Conservation (phyloP, 129 eudicot species). For the Deinandra increscens region DNA sequence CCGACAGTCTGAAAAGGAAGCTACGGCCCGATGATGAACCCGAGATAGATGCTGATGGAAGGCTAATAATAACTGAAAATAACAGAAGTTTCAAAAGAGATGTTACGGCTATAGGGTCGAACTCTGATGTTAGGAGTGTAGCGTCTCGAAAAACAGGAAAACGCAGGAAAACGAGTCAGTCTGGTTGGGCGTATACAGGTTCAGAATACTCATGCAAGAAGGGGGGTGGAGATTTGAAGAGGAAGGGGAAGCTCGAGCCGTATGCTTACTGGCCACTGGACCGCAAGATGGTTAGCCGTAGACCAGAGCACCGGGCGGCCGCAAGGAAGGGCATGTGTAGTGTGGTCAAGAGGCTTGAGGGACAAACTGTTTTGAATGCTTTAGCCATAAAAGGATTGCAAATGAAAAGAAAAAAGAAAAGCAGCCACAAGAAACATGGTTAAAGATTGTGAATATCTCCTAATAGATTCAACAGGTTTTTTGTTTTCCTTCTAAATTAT, state of each 20-base stretch:
- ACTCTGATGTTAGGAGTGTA: slow-evolving; percentile 52
- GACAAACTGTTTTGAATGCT: slow-evolving; percentile 67
- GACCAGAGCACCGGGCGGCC: slow-evolving; percentile 92
- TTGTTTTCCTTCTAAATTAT: too few species aligned
- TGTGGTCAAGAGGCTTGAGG: slow-evolving; percentile 83
- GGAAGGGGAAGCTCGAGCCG: slow-evolving; percentile 90
- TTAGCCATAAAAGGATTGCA: slow-evolving; percentile 47
- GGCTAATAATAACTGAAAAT: slow-evolving; percentile 66
- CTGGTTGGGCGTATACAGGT: slow-evolving; percentile 89
- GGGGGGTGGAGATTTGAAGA: slow-evolving; percentile 92
- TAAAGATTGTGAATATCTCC: neutral
- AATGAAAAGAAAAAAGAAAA: slow-evolving; percentile 46
- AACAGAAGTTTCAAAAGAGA: slow-evolving; percentile 37
- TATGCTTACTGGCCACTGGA: slow-evolving; percentile 99
- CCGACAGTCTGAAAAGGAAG: slow-evolving; percentile 48
- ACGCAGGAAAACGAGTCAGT: slow-evolving; percentile 58
- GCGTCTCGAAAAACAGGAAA: slow-evolving; percentile 49
- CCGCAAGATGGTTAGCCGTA: slow-evolving; percentile 89
- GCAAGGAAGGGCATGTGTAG: slow-evolving; percentile 95
- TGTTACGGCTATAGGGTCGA: slow-evolving; percentile 33
- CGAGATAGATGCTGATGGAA: slow-evolving; percentile 74
- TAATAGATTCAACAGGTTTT: too few species aligned
- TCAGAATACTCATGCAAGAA: slow-evolving; percentile 88
- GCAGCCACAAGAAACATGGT: slow-evolving; percentile 30
- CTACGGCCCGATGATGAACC: slow-evolving; percentile 68